Base-by-base conservation (phyloP, 2,329 filamentous ascomycete genomes). In the Botrytis cinerea region DNA sequence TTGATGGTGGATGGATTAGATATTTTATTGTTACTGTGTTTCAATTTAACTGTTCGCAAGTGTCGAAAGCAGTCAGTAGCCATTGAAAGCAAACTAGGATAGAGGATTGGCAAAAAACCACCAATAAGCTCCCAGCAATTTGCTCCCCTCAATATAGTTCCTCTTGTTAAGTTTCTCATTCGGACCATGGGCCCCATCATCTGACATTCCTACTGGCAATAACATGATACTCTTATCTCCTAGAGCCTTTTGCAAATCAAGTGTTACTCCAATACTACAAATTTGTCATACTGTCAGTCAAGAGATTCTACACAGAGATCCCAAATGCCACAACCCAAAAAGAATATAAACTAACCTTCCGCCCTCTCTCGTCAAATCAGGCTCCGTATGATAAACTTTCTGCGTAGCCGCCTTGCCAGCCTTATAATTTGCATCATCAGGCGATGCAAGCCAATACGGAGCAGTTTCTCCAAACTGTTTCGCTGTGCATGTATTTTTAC, bases 211-310 rank as follows among this genome's bases (percentile, higher is more conserved):
- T 12, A 72, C 61, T 22, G 70, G 70, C 38, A 72, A 45, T 18
- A 72, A 46, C 48, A 72, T 57, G 8, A 72, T 72, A 46, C 61
- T 72, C 25, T 69, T 72, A 32, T 69, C 48, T 7, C 70, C 70
- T 28, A 72, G 28, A 2, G 45, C 70, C 38, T 72, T 46, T 22
- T 68, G 61, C 16, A 72, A 40, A 43, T 57, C 70, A 9, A 71
- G 69, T 20, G 70, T 68, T 9, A 72, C 61, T 2, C 59, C 59
- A 9, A 72, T 72, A 28, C 61, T 72, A 38, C 14, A 25, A 2
- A 28, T 32, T 59, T 4, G 8, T 32, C 1, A 32, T 12, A 10
- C 4, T 10, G 16, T 69, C n/a, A 69, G 48, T 22, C 7, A 43
- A 43, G 38, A 18, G 0, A 22, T 22, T 16, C 20, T 38, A 45